Percentiles rank a stretch among this genome's conserved stretches.
phyloP scores from a whole-genome alignment of 352 stramenopile genomes.

The Globisporangium iwayamae region DNA sequence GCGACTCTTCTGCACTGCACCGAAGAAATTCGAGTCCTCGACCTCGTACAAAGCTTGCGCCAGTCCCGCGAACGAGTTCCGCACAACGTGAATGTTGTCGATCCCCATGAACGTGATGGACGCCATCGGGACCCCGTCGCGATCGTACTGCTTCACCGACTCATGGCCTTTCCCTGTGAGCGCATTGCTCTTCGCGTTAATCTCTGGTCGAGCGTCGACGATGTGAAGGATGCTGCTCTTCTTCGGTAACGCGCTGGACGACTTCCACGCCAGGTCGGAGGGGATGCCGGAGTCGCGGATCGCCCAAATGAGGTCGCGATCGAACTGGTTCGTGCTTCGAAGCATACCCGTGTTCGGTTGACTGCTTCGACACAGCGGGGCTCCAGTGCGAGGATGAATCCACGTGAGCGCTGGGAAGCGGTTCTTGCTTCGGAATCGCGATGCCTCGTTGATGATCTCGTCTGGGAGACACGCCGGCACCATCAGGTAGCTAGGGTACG shows the following conservation, averaged over 20 bases:
- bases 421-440: slow-evolving; percentile 72
- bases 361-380: slow-evolving; percentile 90
- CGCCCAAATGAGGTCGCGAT: slow-evolving; percentile 89
- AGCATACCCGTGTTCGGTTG: slow-evolving; percentile 96
- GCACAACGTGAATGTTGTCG: slow-evolving; percentile 86
- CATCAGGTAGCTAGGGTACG: slow-evolving; percentile 73
- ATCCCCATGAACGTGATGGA: slow-evolving; percentile 88
- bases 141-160: slow-evolving; percentile 84
- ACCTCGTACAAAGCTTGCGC: slow-evolving; percentile 79
- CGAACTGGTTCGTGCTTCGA: slow-evolving; percentile 87
- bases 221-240: slow-evolving; percentile 82
- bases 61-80: slow-evolving; percentile 63
- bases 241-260: slow-evolving; percentile 37
- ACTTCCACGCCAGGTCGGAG: slow-evolving; percentile 31
- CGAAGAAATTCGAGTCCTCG: slow-evolving; percentile 84
- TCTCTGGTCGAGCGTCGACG: slow-evolving; percentile 86
- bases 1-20: slow-evolving; percentile 76
- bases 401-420: slow-evolving; percentile 87
- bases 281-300: slow-evolving; percentile 78
- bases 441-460: slow-evolving; percentile 62
- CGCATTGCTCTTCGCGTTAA: slow-evolving; percentile 90
- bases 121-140: slow-evolving; percentile 59
- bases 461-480: slow-evolving; percentile 60
- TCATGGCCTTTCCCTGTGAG: slow-evolving; percentile 89
- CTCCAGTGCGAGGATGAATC: slow-evolving; percentile 86